These are phyloP conservation scores for Meyerozyma sp. DNA, from an alignment of 1,139 yeast species.

Conservation along the genomic window DNA sequence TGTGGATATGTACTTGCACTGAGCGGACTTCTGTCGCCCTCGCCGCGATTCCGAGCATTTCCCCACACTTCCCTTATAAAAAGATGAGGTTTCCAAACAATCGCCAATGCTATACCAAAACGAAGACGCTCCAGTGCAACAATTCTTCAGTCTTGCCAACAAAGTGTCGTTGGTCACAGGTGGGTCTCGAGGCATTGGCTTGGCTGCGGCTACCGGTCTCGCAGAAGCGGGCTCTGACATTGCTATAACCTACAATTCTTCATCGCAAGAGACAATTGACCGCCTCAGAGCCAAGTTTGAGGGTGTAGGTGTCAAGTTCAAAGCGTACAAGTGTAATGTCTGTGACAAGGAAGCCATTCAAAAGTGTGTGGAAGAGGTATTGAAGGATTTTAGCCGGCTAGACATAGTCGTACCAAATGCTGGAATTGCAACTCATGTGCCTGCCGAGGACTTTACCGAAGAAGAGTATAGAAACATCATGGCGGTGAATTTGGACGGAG, in stretches of 20 bases:
- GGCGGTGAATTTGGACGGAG: conserved; percentile 21
- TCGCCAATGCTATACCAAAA: conserved; percentile 5
- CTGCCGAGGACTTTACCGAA: conserved; percentile 15
- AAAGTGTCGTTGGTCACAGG: conserved; percentile 4
- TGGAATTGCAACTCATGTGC: conserved; percentile 17
- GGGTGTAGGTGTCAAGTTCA: conserved; percentile 1
- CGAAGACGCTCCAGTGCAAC: conserved; percentile 2
- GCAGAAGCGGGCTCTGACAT: conserved; percentile 5
- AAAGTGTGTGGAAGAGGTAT: conserved; percentile 16
- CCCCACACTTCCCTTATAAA: not conserved
- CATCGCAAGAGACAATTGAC: not conserved
- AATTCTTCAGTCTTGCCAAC: conserved; percentile 2
- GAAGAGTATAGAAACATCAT: conserved; percentile 12
- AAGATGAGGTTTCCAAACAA: not conserved
- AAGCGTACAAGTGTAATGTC: conserved; percentile 10
- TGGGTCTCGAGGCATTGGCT: conserved; percentile 4
- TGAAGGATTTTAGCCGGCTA: conserved; percentile 17
- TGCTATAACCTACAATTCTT: conserved; percentile 3
- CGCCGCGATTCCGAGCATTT: not conserved
- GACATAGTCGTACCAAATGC: conserved; percentile 25
- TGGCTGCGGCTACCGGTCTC: conserved; percentile 3
- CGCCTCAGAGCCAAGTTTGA: conserved; percentile 1
- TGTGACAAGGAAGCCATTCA: conserved; percentile 13
- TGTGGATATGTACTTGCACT: not conserved
- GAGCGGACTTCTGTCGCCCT: conserved; percentile 2